These are phyloP conservation scores for Pachysandra terminalis DNA, from an alignment of 164 flowering plant genomes.

Conservation along the genomic window DNA sequence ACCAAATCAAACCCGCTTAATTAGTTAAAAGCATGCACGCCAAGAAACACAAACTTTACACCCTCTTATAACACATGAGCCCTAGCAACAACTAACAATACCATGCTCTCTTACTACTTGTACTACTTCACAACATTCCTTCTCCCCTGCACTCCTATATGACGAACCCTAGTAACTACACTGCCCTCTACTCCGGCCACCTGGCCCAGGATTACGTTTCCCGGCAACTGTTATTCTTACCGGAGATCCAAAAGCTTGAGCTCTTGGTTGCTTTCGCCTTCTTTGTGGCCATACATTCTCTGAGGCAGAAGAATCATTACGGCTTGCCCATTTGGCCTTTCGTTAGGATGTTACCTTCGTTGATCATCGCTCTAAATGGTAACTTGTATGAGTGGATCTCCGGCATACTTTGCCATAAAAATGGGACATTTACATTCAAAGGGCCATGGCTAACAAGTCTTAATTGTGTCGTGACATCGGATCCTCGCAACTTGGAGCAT, in stretches of 20 bases:
- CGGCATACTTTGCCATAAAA: conserved; percentile 33
- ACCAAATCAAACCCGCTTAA: conserved; percentile 74
- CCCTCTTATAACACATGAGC: conserved; percentile 27
- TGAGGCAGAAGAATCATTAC: conserved; percentile 45
- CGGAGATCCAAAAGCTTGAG: conserved; percentile 54
- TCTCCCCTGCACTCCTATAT: conserved; percentile 19
- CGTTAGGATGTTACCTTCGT: conserved; percentile 81
- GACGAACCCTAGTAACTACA: conserved; percentile 25
- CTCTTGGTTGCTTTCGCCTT: conserved; percentile 45
- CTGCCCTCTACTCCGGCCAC: conserved; percentile 8
- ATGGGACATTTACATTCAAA: conserved; percentile 61
- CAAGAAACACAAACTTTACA: conserved; percentile 30
- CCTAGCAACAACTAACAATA: not conserved
- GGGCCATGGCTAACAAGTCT: conserved; percentile 73
- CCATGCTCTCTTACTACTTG: conserved; percentile 7
- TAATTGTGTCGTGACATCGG: conserved; percentile 67
- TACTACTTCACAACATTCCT: not conserved
- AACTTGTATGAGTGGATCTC: conserved; percentile 75
- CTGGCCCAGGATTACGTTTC: conserved; percentile 4
- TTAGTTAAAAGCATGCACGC: conserved; percentile 34
- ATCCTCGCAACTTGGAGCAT: conserved; percentile 82
- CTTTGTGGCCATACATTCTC: conserved; percentile 51
- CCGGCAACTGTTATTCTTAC: conserved; percentile 23
- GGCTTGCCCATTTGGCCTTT: conserved; percentile 88
- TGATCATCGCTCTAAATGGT: conserved; percentile 33